A percentile compares a stretch with the other conserved stretches of the same genome.
Evolutionary conservation across 192 early-diverging fungal genomes (phyloP).

Genomic region (Umbelopsis sp.): DNA sequence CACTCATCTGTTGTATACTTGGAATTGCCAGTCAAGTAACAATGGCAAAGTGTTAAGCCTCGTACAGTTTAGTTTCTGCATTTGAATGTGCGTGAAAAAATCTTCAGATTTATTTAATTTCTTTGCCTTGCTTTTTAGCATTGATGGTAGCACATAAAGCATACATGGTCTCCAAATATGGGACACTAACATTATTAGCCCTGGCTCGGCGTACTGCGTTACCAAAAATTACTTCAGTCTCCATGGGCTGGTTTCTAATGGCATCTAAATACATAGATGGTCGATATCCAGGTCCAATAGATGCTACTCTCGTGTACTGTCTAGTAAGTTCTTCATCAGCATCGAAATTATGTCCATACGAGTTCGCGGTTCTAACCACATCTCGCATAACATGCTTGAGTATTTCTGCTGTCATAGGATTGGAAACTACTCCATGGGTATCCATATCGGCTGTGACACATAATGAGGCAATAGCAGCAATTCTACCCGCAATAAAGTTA

Average conservation of each 20-base stretch:
- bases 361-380: slow-evolving; percentile 53
- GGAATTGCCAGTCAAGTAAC: too few relatives aligned
- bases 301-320: slow-evolving; percentile 37
- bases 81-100: too few relatives aligned
- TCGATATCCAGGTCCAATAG: slow-evolving; percentile 44
- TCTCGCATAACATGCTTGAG: slow-evolving; percentile 54
- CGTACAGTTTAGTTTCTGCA: too few relatives aligned
- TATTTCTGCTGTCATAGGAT: slow-evolving; percentile 46
- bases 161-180: slow-evolving; percentile 24
- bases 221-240: slow-evolving; percentile 42
- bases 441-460: slow-evolving; percentile 60
- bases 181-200: slow-evolving; percentile 25
- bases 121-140: slow-evolving; percentile 8
- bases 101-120: too few relatives aligned
- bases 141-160: slow-evolving; percentile 6
- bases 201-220: slow-evolving; percentile 40
- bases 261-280: slow-evolving; percentile 37
- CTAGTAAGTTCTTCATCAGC: slow-evolving; percentile 25
- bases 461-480: slow-evolving; percentile 65
- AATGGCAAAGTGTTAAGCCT: too few relatives aligned
- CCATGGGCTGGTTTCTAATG: slow-evolving; percentile 31
- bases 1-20: too few relatives aligned
- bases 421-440: slow-evolving; percentile 52
- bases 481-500: slow-evolving; percentile 41
- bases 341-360: slow-evolving; percentile 45